Evolutionary conservation across 2,329 filamentous ascomycete species (phyloP).

Genomic region (Chaetomium sp.): DNA sequence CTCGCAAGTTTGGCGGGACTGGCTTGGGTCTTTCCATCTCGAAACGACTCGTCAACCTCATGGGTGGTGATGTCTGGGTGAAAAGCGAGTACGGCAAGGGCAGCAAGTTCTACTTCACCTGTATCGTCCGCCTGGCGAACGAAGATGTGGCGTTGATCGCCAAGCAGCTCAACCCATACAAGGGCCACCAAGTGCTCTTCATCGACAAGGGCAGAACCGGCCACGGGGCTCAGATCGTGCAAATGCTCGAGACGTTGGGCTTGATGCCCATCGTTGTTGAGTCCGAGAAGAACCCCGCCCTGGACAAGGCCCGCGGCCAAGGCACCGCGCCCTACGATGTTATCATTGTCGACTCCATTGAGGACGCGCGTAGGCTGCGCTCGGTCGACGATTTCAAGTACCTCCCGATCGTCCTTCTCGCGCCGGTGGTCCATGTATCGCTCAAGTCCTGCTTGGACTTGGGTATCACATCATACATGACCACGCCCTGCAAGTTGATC

Average conservation of each 20-base stretch:
- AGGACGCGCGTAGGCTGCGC: conserved; percentile 77
- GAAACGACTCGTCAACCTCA: conserved; percentile 87
- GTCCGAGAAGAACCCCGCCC: conserved; percentile 60
- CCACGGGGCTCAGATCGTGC: conserved; percentile 66
- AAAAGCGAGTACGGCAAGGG: conserved; percentile 86
- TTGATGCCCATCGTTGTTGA: conserved; percentile 80
- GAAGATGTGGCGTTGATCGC: conserved; percentile 72
- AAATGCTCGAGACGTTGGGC: conserved; percentile 72
- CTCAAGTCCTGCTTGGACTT: conserved; percentile 90
- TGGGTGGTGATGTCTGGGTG: conserved; percentile 96
- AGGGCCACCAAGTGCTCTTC: conserved; percentile 85
- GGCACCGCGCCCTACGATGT: conserved; percentile 73
- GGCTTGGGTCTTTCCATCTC: conserved; percentile 92
- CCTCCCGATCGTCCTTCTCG: conserved; percentile 87
- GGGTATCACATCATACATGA: conserved; percentile 99
- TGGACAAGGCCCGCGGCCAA: conserved; percentile 42
- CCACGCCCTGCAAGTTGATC: conserved; percentile 87
- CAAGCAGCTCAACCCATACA: conserved; percentile 83
- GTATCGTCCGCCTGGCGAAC: conserved; percentile 76
- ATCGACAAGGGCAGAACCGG: conserved; percentile 84
- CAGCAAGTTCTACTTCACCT: conserved; percentile 95
- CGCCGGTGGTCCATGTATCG: conserved; percentile 81
- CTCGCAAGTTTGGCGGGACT: conserved; percentile 90
- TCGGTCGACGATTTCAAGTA: conserved; percentile 96
- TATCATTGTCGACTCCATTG: conserved; percentile 90